These are phyloP conservation scores for Volvox africanus DNA, from an alignment of 139 green algal genomes.

Conservation along the genomic window DNA sequence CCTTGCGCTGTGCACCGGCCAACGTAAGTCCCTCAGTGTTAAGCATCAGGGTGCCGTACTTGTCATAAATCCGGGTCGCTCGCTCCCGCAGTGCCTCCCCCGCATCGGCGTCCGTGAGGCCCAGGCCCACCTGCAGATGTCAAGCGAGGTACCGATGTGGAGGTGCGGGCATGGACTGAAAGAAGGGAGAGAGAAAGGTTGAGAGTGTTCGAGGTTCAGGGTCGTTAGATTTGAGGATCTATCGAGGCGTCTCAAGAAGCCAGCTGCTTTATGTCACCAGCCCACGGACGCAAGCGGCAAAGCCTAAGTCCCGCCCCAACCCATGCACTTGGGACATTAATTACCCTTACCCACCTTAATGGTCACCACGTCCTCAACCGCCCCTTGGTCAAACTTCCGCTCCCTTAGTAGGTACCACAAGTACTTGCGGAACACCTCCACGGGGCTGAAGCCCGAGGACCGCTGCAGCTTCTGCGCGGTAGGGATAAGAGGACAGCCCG, in stretches of 20 bases:
- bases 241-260: too few species aligned
- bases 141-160: background rate
- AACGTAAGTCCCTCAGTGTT: slow-evolving; percentile 79
- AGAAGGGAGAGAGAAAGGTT: too few species aligned
- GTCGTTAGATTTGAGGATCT: too few species aligned
- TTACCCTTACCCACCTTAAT: slow-evolving; percentile 74
- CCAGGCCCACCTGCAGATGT: slow-evolving; percentile 52
- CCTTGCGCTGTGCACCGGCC: slow-evolving; percentile 87
- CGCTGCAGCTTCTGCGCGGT: slow-evolving; percentile 44
- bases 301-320: too few species aligned
- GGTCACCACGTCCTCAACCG: slow-evolving; percentile 90
- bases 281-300: too few species aligned
- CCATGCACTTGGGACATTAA: too few species aligned
- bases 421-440: slow-evolving; percentile 98
- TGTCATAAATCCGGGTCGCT: slow-evolving; percentile 87
- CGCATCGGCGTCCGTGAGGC: slow-evolving; percentile 80
- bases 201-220: too few species aligned
- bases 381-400: slow-evolving; percentile 90
- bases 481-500: background rate
- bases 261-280: too few species aligned
- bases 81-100: slow-evolving; percentile 88
- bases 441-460: slow-evolving; percentile 81
- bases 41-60: slow-evolving; percentile 91
- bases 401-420: slow-evolving; percentile 96
- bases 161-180: too few species aligned